Base-by-base conservation (phyloP, 2,329 filamentous ascomycete species). In the Diaporthe batatas region DNA sequence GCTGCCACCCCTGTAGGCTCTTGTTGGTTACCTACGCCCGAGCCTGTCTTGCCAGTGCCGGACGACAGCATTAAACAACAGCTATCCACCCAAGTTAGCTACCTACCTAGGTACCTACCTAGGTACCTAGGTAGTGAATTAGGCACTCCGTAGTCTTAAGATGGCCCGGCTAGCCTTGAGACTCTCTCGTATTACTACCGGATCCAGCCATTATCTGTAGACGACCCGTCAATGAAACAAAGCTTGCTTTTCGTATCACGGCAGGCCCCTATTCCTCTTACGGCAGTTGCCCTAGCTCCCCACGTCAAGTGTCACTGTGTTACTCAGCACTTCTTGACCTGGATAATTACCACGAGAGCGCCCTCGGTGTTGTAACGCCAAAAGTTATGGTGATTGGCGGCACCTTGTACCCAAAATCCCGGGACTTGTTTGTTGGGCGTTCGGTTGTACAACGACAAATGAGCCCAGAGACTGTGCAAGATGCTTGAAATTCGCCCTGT, bases 121-220 rank as follows among this genome's bases (percentile, higher is more conserved):
- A 49, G 29, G 29, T 29, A 29, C 29, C 29, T 29, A 29, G 29
- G 29, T 29, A 29, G 29, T 3, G 2, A 29, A 42, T 2, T 32
- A 64, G 11, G 6, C 23, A 29, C 29, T 29, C 29, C 29, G 5
- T 29, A 25, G 18, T 12, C 23, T 18, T 12, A 1, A 34, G 39
- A 29, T 32, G 18, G 23, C 8, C 23, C 18, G 10, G 44, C 62
- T 25, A 67, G 47, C 25, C n/a, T 53, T n/a, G 12, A 25, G 42
- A 65, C 51, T 39, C 62, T 39, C 62, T 67, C 62, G 62, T 67
- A 67, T 67, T 53, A 53, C 32, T 49, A 29, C 62, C 62, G 47
- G 62, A 53, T 65, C 29, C 62, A 67, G 47, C 32, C 47, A 29
- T 53, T 51, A 42, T 53, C 44, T 29, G 5, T 29, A 51, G 36